Percentiles rank a stretch among this genome's conserved stretches.
Conservation (phyloP, 768 basidiomycete species). For the Pleurotus pulmonarius region DNA sequence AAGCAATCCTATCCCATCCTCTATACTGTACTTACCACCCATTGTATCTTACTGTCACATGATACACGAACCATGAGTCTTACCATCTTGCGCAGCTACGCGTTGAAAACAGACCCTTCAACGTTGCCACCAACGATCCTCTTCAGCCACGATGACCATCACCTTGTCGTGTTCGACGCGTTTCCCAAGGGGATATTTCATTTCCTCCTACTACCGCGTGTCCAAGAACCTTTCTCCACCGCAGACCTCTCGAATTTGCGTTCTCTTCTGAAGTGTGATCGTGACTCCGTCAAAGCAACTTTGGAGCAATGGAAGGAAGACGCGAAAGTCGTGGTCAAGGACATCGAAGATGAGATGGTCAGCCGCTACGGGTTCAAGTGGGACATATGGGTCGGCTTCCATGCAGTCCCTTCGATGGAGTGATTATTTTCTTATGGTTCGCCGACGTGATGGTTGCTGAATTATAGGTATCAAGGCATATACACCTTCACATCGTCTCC, state of each 20-base stretch:
- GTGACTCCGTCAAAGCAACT: slow-evolving; percentile 48
- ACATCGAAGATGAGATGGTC: slow-evolving; percentile 80
- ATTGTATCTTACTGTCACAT: neutral
- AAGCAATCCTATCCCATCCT: neutral
- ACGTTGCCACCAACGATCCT: slow-evolving; percentile 58
- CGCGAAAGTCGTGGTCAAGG: slow-evolving; percentile 48
- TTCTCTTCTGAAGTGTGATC: slow-evolving; percentile 52
- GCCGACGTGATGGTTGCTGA: slow-evolving; percentile 4
- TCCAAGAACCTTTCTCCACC: slow-evolving; percentile 26
- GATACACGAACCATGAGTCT: slow-evolving; percentile 27
- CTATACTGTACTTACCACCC: neutral
- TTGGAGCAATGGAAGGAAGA: slow-evolving; percentile 51
- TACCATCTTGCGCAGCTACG: slow-evolving; percentile 61
- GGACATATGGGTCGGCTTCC: slow-evolving; percentile 80
- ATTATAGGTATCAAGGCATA: slow-evolving; percentile 31
- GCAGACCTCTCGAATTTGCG: slow-evolving; percentile 50
- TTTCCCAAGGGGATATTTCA: slow-evolving; percentile 87
- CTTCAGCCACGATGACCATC: slow-evolving; percentile 49
- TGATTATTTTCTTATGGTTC: slow-evolving; percentile 33
- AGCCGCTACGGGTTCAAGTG: slow-evolving; percentile 71
- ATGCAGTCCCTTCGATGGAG: slow-evolving; percentile 84
- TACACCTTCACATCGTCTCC: slow-evolving; percentile 86
- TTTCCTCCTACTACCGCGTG: slow-evolving; percentile 78
- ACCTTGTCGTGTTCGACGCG: slow-evolving; percentile 68
- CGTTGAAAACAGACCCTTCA: slow-evolving; percentile 39